These are phyloP conservation scores for Solanum lycopersicoides DNA, from an alignment of 257 asterid species.

Conservation along the genomic window DNA sequence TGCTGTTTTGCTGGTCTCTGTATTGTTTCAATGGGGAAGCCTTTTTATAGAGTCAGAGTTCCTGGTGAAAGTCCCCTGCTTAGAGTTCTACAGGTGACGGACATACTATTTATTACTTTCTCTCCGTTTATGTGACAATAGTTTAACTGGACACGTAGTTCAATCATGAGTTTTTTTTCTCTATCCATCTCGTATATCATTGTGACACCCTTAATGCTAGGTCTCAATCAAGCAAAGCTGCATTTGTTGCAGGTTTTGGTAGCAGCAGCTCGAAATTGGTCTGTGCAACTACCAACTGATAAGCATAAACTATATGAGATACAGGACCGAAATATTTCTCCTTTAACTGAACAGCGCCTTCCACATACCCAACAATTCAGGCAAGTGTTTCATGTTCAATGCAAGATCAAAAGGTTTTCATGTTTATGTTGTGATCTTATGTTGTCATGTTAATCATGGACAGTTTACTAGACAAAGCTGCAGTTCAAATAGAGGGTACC, in stretches of 20 bases:
- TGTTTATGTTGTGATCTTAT: not conserved
- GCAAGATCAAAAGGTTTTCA: not conserved
- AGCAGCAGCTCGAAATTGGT: slow-evolving; percentile 49
- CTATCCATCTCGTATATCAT: too few relatives aligned
- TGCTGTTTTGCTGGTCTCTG: slow-evolving; percentile 26
- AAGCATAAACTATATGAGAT: slow-evolving; percentile 48
- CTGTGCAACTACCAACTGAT: slow-evolving; percentile 25
- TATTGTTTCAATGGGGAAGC: slow-evolving; percentile 37
- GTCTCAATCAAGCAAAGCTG: not conserved
- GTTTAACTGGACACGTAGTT: not conserved
- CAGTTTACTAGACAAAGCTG: slow-evolving; percentile 61
- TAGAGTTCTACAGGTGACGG: slow-evolving; percentile 36
- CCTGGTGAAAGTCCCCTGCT: slow-evolving; percentile 59
- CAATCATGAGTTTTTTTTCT: too few relatives aligned
- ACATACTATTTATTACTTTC: too few relatives aligned
- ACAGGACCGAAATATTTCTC: slow-evolving; percentile 27
- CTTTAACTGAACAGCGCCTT: slow-evolving; percentile 10
- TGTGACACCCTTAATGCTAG: too few relatives aligned
- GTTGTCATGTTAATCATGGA: not conserved
- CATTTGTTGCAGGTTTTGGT: slow-evolving; percentile 31
- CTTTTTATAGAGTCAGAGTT: slow-evolving; percentile 42
- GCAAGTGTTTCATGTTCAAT: not conserved
- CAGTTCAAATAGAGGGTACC: slow-evolving; percentile 14
- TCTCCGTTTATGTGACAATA: not conserved
- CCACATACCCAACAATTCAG: slow-evolving; percentile 64